phyloP scores from a whole-genome alignment of 495 filamentous ascomycete genomes.

The Talaromyces borbonicus region DNA sequence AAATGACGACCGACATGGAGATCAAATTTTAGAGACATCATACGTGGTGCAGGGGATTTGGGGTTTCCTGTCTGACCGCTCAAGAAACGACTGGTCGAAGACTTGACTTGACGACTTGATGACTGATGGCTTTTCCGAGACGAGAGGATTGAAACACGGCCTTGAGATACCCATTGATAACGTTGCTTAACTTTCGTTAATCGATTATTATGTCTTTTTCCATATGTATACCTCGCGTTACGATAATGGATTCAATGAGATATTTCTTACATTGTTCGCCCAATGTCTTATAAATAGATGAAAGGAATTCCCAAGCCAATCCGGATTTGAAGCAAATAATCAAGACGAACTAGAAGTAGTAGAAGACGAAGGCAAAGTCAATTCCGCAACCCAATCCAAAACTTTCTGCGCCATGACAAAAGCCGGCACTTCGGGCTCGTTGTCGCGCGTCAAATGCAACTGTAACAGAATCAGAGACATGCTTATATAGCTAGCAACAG shows the following conservation, averaged over 20 bases:
- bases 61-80: too few relatives aligned
- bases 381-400: slow-evolving; percentile 31
- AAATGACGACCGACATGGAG: too few relatives aligned
- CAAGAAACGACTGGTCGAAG: too few relatives aligned
- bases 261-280: slow-evolving; percentile 20
- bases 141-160: slow-evolving; percentile 28
- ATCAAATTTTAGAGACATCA: too few relatives aligned
- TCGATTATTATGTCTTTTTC: slow-evolving; percentile 1
- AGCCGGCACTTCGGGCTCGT: slow-evolving; percentile 54
- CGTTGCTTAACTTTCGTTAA: slow-evolving; percentile 14
- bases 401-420: slow-evolving; percentile 42
- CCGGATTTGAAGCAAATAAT: too few relatives aligned
- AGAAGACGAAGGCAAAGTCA: not conserved
- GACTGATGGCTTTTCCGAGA: slow-evolving; percentile 3
- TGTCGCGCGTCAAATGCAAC: slow-evolving; percentile 54
- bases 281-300: slow-evolving; percentile 12
- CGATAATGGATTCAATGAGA: not conserved
- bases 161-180: slow-evolving; percentile 41
- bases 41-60: too few relatives aligned
- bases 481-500: slow-evolving; percentile 63
- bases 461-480: slow-evolving; percentile 62
- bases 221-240: not conserved
- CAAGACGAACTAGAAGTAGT: too few relatives aligned
- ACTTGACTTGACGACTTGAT: too few relatives aligned
- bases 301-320: not conserved